Base-by-base conservation (phyloP, 257 asterid genomes). In the Solanum clarkiae region DNA sequence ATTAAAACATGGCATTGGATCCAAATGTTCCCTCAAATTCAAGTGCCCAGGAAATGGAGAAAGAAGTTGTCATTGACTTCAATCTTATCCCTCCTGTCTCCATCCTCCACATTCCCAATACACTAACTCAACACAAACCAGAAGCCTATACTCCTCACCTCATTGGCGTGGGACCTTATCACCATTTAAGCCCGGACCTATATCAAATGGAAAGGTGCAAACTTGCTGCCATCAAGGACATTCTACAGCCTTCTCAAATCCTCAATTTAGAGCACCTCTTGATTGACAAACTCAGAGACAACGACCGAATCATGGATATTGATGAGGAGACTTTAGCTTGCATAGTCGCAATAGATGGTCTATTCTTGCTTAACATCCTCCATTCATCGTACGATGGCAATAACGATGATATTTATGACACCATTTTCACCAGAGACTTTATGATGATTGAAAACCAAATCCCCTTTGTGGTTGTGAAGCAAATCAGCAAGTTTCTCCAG, bases 401-500 rank as follows among this genome's bases (percentile, higher is more conserved):
- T 53, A 7, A 45, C 24, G 4, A 42, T 15, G 18, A 51, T 62
- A 63, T 36, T 77, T 80, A 55, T 85, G 62, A 85, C n/a, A 85
- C 85, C 1, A 80, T 85, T 10, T 13, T 90, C 15, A 74, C 88
- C 1, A 82, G 86, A 53, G 92, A 91, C 72, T 69, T 90, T 3
- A 17, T 91, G 86, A 89, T 91, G 90, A 86, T 88, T 18, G 92
- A 89, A 82, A 91, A 91, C 66, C 94, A 91, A 83, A 90, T 91
- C 44, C 94, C 90, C 0, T 59, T 57, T 20, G 3, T 88, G 32
- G 13, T 83, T 20, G n/a, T 92, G 32, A 80, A 84, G 68, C 85
- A 83, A 84, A 88, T 91, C 40, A 80, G 60, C 0, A 56, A 62
- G 55, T 59, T 57, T 45, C 81, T 88, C 42, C 11, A 32, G 42